phyloP scores from a whole-genome alignment of 495 filamentous ascomycete genomes.

The Penicillium lagena region DNA sequence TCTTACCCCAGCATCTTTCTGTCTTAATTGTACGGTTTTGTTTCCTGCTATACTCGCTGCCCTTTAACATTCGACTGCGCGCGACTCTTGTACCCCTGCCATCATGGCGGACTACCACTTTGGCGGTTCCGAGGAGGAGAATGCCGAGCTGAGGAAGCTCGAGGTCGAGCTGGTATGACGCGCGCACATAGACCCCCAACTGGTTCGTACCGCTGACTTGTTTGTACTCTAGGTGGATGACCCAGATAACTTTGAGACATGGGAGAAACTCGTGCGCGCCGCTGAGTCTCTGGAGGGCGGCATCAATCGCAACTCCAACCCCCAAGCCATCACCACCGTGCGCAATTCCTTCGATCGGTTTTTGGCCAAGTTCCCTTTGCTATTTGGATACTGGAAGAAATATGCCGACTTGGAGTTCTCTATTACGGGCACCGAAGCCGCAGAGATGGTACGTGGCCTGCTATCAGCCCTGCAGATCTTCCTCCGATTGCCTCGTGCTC shows the following conservation, averaged over 20 bases:
- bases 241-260: slow-evolving; percentile 87
- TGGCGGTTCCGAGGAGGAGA: slow-evolving; percentile 77
- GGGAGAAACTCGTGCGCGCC: slow-evolving; percentile 85
- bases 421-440: slow-evolving; percentile 93
- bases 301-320: slow-evolving; percentile 92
- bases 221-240: slow-evolving; percentile 48
- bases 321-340: slow-evolving; percentile 80
- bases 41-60: no score
- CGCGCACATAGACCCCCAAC: not conserved
- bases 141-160: slow-evolving; percentile 74
- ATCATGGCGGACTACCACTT: slow-evolving; percentile 58
- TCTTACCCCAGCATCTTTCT: slow-evolving; percentile 6
- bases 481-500: no score
- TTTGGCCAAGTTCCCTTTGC: slow-evolving; percentile 87
- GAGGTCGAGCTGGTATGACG: slow-evolving; percentile 63
- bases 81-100: slow-evolving; percentile 1
- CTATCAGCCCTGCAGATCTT: not conserved
- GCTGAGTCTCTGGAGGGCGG: slow-evolving; percentile 86
- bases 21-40: not conserved
- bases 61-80: no score
- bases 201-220: not conserved
- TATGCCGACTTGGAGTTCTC: slow-evolving; percentile 98
- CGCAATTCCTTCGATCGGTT: slow-evolving; percentile 87
- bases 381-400: slow-evolving; percentile 99
- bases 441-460: slow-evolving; percentile 73